Conservation (phyloP, 1,284 basidiomycete genomes). For the Kalmanozyma brasiliensis region DNA sequence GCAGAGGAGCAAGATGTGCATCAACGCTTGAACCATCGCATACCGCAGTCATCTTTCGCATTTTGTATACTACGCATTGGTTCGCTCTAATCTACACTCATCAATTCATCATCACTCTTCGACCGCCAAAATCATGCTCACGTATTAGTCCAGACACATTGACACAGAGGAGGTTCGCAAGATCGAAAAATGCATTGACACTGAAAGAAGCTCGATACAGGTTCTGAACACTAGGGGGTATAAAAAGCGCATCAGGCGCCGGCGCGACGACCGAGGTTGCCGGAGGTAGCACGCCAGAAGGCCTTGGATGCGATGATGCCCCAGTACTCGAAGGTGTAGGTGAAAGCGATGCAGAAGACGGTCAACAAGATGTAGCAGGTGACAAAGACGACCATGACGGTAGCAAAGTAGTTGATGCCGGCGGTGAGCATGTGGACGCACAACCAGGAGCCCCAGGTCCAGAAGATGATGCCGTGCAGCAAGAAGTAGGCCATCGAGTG, state of each 20-base stretch:
- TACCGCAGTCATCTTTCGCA: neutral
- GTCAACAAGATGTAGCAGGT: conserved; percentile 49
- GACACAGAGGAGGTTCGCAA: too few species aligned
- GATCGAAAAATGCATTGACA: conserved; percentile 14
- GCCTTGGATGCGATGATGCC: conserved; percentile 55
- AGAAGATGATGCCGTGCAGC: conserved; percentile 60
- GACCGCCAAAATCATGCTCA: too few species aligned
- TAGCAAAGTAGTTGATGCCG: conserved; percentile 49
- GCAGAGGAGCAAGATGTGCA: conserved; percentile 37
- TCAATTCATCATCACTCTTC: neutral
- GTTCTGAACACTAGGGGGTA: too few species aligned
- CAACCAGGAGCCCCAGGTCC: conserved; percentile 58
- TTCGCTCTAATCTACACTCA: neutral
- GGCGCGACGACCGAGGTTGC: conserved; percentile 48
- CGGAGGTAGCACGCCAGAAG: conserved; percentile 52
- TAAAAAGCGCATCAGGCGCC: conserved; percentile 14
- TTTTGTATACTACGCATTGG: conserved; percentile 13
- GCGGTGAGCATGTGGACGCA: conserved; percentile 43
- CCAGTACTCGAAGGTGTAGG: conserved; percentile 60
- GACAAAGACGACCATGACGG: conserved; percentile 52
- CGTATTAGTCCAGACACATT: neutral
- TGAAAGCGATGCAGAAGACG: conserved; percentile 53
- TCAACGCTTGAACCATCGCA: conserved; percentile 20
- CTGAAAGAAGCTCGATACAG: neutral
- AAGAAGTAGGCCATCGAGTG: conserved; percentile 59